Conservation (phyloP, 495 filamentous ascomycete species). For the Entonaema liquescens region DNA sequence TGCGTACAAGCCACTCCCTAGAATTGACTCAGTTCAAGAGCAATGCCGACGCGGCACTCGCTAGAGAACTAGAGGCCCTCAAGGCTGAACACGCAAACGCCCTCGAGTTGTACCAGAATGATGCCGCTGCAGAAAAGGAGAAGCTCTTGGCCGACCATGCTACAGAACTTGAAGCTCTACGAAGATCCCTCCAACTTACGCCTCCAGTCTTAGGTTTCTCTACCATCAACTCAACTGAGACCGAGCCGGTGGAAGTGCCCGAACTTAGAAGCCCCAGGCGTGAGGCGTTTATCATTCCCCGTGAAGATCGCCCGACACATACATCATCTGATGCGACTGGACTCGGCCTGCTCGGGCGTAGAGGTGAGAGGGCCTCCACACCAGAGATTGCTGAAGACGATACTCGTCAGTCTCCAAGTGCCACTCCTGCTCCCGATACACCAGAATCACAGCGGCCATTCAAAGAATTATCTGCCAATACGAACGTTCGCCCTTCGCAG, state of each 20-base stretch:
- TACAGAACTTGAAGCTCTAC: slow-evolving; percentile 41
- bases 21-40: slow-evolving; percentile 28
- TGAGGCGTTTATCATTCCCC: slow-evolving; percentile 59
- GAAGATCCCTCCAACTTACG: slow-evolving; percentile 22
- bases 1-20: slow-evolving; percentile 21
- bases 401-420: slow-evolving; percentile 55
- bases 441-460: slow-evolving; percentile 55
- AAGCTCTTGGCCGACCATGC: slow-evolving; percentile 35
- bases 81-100: slow-evolving; percentile 25
- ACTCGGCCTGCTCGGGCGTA: slow-evolving; percentile 54
- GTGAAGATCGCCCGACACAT: slow-evolving; percentile 43
- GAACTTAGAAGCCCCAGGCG: slow-evolving; percentile 55
- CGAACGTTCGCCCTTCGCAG: slow-evolving; percentile 44
- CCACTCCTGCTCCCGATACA: slow-evolving; percentile 47
- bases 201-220: slow-evolving; percentile 56
- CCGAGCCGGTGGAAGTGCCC: slow-evolving; percentile 55
- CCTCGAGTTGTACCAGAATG: slow-evolving; percentile 28
- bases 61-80: slow-evolving; percentile 35
- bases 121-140: slow-evolving; percentile 33
- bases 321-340: slow-evolving; percentile 42
- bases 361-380: slow-evolving; percentile 44
- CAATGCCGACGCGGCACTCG: slow-evolving; percentile 23
- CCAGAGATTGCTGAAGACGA: slow-evolving; percentile 66
- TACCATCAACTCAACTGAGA: slow-evolving; percentile 57
- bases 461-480: slow-evolving; percentile 54